Base-by-base conservation (phyloP, 306 rosid species). In the Prinsepia uniflora region DNA sequence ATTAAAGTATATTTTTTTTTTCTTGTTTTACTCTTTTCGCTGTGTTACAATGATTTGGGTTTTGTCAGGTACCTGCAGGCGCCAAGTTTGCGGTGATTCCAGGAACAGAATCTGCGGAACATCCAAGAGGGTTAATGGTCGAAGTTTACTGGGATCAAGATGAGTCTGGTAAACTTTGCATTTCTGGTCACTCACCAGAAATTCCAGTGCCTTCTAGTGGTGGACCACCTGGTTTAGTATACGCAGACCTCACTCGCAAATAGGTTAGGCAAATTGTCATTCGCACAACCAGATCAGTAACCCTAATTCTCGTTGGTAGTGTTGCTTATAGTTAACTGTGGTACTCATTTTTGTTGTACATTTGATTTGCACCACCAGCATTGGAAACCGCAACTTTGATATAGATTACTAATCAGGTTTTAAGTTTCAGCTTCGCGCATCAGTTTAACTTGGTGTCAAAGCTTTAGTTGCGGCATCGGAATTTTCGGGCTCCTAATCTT, bases 141-240 rank as follows among this genome's bases (percentile, higher is more conserved):
- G 89, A 90, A 83, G 93, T 87, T 41, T 81, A 83, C 46, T 87
- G 98, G 98, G 92, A 88, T 63, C 96, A 85, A 87, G 93, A 90
- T 79, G 96, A 93, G 45, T 70, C 82, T 1, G 96, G 96, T 47
- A 71, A 88, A 10, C 84, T 88, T 7, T 87, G 96, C 84, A 68
- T 93, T 43, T 71, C 90, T 3, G 88, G 91, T 22, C 92, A 86
- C 84, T 86, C 98, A 0, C 63, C 40, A 14, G 81, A 85, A 79
- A 81, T 78, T 71, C 88, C 86, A 42, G 47, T 80, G 43, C 93
- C 93, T 65, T 76, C 77, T 10, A 54, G 65, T 18, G 73, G 77
- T 54, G 75, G 68, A 70, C 91, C 88, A 3, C 36, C 36, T 30
- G 36, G 36, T 2, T 30, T 30, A 30, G 36, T 30, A 30, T 30